Conservation (phyloP, 257 asterid species). For the Nicotiana otophora region DNA sequence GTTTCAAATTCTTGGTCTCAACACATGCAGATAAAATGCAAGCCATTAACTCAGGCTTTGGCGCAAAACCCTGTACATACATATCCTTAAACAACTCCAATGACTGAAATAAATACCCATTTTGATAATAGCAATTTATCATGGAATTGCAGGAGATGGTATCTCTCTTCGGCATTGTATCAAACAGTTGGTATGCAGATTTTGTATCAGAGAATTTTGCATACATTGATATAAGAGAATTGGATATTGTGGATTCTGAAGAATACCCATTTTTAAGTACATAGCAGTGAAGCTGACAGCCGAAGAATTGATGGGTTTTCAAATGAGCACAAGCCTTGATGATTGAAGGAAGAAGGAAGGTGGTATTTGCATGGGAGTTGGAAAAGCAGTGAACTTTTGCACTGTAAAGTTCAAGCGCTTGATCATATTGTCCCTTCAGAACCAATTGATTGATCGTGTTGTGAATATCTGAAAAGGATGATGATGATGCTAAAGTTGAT, state of each 20-base stretch:
- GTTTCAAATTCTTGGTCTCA: constrained; percentile 31
- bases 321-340: constrained; percentile 56
- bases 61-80: constrained; percentile 34
- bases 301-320: constrained; percentile 31
- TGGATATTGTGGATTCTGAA: constrained; percentile 46
- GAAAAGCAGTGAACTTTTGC: constrained; percentile 39
- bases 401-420: constrained; percentile 43
- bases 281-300: constrained; percentile 51
- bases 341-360: constrained; percentile 58
- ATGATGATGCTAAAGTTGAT: constrained; percentile 28
- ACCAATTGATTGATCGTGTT: constrained; percentile 32
- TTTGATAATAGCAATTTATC: constrained; percentile 53
- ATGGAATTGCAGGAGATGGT: constrained; percentile 56
- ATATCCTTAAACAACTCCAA: constrained; percentile 40
- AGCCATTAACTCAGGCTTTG: constrained; percentile 68
- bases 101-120: constrained; percentile 39
- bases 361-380: constrained; percentile 29
- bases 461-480: constrained; percentile 18
- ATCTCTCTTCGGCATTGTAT: constrained; percentile 52
- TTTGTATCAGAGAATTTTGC: constrained; percentile 28
- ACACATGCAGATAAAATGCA: constrained; percentile 44
- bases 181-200: constrained; percentile 47
- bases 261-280: constrained; percentile 45
- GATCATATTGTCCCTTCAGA: constrained; percentile 26
- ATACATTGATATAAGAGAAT: constrained; percentile 54